These are phyloP conservation scores for Debaryomyces udenii DNA, from an alignment of 1,139 yeast species.

Conservation along the genomic window DNA sequence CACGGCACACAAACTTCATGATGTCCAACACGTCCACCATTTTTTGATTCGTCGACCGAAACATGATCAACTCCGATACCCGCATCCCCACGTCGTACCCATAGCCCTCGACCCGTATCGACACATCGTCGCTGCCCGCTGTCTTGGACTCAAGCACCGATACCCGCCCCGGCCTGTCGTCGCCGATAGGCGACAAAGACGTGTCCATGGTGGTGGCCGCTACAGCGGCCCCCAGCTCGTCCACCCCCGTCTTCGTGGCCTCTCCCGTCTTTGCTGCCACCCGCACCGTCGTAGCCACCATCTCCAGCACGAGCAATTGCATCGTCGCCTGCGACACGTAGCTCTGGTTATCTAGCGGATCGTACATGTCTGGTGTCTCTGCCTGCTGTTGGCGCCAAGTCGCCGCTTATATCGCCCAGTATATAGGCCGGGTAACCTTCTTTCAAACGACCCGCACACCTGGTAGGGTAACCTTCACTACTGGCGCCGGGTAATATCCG, in stretches of 20 bases:
- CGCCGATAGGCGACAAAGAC: conserved; percentile 25
- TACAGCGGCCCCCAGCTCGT: conserved; percentile 3
- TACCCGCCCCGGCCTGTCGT: conserved; percentile 48
- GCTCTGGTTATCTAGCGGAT: conserved; percentile 17
- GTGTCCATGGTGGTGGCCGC: conserved; percentile 24
- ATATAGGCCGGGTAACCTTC: not conserved
- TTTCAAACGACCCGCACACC: not conserved
- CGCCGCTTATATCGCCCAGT: not conserved
- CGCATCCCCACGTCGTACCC: conserved; percentile 80
- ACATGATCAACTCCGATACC: conserved; percentile 70
- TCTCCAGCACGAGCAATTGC: conserved; percentile 69
- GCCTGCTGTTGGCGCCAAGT: not conserved
- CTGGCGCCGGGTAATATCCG: not conserved
- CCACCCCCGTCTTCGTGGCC: conserved; percentile 7
- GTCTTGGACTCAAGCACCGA: conserved; percentile 38
- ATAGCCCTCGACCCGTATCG: conserved; percentile 62
- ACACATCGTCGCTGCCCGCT: conserved; percentile 53
- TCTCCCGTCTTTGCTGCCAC: conserved; percentile 29
- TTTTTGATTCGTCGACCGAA: conserved; percentile 47
- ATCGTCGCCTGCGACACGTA: conserved; percentile 53
- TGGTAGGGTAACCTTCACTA: not conserved
- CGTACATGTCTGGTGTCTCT: conserved; percentile 3
- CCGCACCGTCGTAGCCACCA: conserved; percentile 70
- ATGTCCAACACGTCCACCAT: conserved; percentile 70
- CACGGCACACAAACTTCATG: conserved; percentile 91